A percentile compares a stretch with the other conserved stretches of the same genome.
Evolutionary conservation across 2,329 filamentous ascomycete species (phyloP).

Genomic region (Xylariales sp.): DNA sequence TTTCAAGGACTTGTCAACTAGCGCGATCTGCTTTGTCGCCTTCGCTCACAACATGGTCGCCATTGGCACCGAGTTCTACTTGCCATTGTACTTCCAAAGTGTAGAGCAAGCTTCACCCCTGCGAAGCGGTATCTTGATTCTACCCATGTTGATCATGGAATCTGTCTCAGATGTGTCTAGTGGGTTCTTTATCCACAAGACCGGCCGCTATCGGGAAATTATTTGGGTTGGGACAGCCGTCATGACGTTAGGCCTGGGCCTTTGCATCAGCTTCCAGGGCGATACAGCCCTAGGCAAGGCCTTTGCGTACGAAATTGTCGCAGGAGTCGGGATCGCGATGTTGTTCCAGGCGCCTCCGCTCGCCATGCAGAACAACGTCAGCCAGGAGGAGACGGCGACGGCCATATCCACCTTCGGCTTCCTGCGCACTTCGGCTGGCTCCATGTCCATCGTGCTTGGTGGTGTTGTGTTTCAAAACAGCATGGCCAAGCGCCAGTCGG

Average conservation of each 20-base stretch:
- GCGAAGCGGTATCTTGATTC: constrained; percentile 26
- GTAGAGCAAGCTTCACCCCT: constrained; percentile 28
- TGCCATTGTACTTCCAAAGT: constrained; percentile 36
- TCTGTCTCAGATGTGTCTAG: constrained; percentile 23
- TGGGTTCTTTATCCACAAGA: constrained; percentile 21
- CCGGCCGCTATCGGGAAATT: constrained; percentile 27
- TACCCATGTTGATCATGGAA: constrained; percentile 29
- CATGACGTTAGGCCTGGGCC: constrained; percentile 25
- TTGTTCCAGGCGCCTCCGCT: constrained; percentile 35
- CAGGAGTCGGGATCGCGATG: constrained; percentile 31
- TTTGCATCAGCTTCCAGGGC: constrained; percentile 24
- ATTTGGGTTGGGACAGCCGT: constrained; percentile 32
- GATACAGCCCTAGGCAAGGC: constrained; percentile 24
- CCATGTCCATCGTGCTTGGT: constrained; percentile 45
- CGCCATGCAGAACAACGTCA: constrained; percentile 40
- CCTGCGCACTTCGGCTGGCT: constrained; percentile 41
- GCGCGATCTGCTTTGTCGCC: constrained; percentile 24
- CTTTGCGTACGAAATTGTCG: constrained; percentile 38
- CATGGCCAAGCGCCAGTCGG: constrained; percentile 11
- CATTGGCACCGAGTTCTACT: constrained; percentile 34
- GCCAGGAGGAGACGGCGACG: constrained; percentile 43
- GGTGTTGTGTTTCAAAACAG: constrained; percentile 39
- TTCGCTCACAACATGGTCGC: constrained; percentile 29
- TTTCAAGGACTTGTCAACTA: constrained; percentile 25
- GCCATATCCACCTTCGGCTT: constrained; percentile 48